phyloP scores from a whole-genome alignment of 148 eudicot species.

The Rhododendron kiyosumense region DNA sequence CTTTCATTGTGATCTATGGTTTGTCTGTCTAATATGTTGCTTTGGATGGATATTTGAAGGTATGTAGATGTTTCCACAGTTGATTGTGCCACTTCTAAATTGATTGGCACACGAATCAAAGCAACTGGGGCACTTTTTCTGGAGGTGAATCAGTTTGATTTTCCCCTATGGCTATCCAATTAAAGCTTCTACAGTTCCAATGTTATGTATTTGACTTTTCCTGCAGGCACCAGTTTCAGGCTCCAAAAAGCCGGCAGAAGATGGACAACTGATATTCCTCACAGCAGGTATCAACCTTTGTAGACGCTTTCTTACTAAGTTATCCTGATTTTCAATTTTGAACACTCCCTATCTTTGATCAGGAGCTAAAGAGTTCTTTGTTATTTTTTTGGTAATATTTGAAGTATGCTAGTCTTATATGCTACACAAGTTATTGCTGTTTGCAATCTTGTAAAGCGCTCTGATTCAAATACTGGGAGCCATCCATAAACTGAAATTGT shows the following conservation, averaged over 20 bases:
- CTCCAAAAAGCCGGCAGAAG: slow-evolving; percentile 95
- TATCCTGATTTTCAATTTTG: neutral
- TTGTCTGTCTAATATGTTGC: neutral
- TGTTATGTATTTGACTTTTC: slow-evolving; percentile 5
- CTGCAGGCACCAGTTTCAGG: slow-evolving; percentile 96
- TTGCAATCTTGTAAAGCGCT: neutral
- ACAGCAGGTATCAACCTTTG: slow-evolving; percentile 52
- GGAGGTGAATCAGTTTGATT: slow-evolving; percentile 50
- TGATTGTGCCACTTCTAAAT: slow-evolving; percentile 72
- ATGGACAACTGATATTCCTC: slow-evolving; percentile 84
- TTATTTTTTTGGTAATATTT: neutral
- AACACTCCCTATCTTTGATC: neutral
- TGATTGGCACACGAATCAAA: slow-evolving; percentile 55
- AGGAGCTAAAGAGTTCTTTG: neutral
- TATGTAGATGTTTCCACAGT: slow-evolving; percentile 95
- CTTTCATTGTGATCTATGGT: neutral
- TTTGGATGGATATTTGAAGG: slow-evolving; percentile 37
- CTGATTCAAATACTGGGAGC: neutral
- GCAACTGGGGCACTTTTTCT: slow-evolving; percentile 77
- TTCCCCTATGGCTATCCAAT: neutral
- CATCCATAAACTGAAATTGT: neutral
- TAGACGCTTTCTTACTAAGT: neutral
- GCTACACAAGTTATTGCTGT: neutral
- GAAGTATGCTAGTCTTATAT: neutral
- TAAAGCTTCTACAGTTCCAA: neutral